These are phyloP conservation scores for Phytopythium helicoides DNA, from an alignment of 352 stramenopile species.

Conservation along the genomic window DNA sequence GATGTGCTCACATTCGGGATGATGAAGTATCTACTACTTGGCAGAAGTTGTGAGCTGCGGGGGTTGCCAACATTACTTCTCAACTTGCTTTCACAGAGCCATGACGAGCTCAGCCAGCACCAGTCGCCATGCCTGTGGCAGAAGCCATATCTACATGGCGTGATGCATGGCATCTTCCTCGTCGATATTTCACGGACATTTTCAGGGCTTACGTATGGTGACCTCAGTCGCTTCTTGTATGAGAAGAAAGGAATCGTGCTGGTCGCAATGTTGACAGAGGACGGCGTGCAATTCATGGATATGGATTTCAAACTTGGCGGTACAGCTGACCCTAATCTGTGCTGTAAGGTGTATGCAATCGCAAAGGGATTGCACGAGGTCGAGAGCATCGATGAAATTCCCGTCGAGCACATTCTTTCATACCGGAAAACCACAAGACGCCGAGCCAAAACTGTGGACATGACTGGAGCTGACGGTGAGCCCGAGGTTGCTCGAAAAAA, in stretches of 20 bases:
- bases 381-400: slow-evolving; percentile 57
- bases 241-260: slow-evolving; percentile 67
- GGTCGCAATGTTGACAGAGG: slow-evolving; percentile 62
- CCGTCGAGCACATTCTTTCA: slow-evolving; percentile 67
- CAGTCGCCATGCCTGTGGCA: slow-evolving; percentile 62
- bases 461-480: slow-evolving; percentile 14
- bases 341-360: slow-evolving; percentile 79
- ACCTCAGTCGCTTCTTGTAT: slow-evolving; percentile 78
- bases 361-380: slow-evolving; percentile 54
- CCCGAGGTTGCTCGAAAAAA: slow-evolving; percentile 36
- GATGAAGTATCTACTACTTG: slow-evolving; percentile 74
- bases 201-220: slow-evolving; percentile 73
- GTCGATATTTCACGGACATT: slow-evolving; percentile 79
- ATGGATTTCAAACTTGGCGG: slow-evolving; percentile 78
- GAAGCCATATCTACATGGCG: slow-evolving; percentile 62
- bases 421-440: slow-evolving; percentile 71
- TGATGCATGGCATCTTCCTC: slow-evolving; percentile 70
- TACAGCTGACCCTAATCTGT: slow-evolving; percentile 71
- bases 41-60: slow-evolving; percentile 58
- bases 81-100: slow-evolving; percentile 59
- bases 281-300: slow-evolving; percentile 65
- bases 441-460: slow-evolving; percentile 45
- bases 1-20: slow-evolving; percentile 69
- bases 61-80: slow-evolving; percentile 66
- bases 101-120: slow-evolving; percentile 50